Evolutionary conservation across 495 filamentous ascomycete genomes (phyloP).

Genomic region (Aspergillus coremiiformis): DNA sequence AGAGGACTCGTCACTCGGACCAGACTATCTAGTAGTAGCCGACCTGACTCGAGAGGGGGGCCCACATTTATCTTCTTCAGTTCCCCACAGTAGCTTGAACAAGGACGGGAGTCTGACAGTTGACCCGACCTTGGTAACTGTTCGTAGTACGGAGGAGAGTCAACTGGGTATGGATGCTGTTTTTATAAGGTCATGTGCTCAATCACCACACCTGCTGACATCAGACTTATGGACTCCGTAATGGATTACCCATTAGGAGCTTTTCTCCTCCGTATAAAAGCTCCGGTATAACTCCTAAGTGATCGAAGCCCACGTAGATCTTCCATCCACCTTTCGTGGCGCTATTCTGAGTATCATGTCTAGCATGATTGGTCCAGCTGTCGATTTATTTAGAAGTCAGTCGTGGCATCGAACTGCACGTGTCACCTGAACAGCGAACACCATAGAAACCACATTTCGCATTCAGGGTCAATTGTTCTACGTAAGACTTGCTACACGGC

Average conservation of each 20-base stretch:
- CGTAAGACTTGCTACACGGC: not conserved
- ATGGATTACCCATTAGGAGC: not conserved
- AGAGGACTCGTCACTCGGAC: too few relatives aligned
- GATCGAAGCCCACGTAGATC: too few relatives aligned
- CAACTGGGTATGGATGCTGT: too few relatives aligned
- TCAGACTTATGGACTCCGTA: constrained; percentile 2
- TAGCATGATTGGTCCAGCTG: not conserved
- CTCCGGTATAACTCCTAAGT: too few relatives aligned
- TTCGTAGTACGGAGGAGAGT: too few relatives aligned
- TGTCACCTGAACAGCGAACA: not conserved
- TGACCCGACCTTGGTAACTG: too few relatives aligned
- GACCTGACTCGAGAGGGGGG: too few relatives aligned
- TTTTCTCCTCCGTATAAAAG: not conserved
- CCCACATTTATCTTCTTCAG: not conserved
- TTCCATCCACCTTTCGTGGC: too few relatives aligned
- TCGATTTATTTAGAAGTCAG: not conserved
- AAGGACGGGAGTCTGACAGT: too few relatives aligned
- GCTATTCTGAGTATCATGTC: not conserved
- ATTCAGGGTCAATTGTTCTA: not conserved
- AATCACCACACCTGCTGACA: not conserved
- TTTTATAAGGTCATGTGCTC: not conserved
- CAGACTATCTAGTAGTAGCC: too few relatives aligned
- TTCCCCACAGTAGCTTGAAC: not conserved
- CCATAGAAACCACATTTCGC: not conserved
- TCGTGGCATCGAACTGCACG: not conserved